Base-by-base conservation (phyloP, 192 early-diverging fungal genomes). In the Coemansia sp. region DNA sequence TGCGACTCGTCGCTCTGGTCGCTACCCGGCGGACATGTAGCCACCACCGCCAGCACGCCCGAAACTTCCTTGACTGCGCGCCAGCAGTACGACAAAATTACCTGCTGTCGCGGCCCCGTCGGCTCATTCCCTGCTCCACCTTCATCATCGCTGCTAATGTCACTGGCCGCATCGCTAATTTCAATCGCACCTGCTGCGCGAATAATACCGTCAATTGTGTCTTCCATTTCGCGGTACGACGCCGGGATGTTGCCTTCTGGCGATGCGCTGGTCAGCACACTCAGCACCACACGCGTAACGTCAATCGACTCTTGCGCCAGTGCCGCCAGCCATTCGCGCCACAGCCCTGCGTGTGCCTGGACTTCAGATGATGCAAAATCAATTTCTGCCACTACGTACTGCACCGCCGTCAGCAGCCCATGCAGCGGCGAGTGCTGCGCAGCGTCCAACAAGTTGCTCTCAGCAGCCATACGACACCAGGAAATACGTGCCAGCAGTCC, bases 221-320 rank as follows among this genome's bases (percentile, higher is more conserved):
- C 55, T 52, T 89, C 88, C 58, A 59, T 85, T 51, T 92, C 88
- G 55, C 84, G 84, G 63, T 89, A 87, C 5, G 89, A 86, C 7
- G 87, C 85, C 5, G 93, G 95, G 4, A 95, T 68, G 58, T 96
- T 93, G 31, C 95, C 95, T 68, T 97, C 95, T 6, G 93, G 92
- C 11, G 92, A 91, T 9, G 89, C 83, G 63, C 86, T 87, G 0
- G 90, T 89, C 44, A 92, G 76, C 4, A 93, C 85, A 6, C 81
- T 83, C 70, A 90, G 79, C 5, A 90, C 88, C 0, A 86, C 77
- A 23, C 80, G 70, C 57, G 83, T 85, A 8, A 85, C 82, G 4
- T 63, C 71, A 34, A 86, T 75, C 7, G 87, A 84, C 25, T 87
- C 63, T 12, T 53, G 48, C 17, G 85, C 66, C 47, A 82, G 66